Conservation (phyloP, 2,329 filamentous ascomycete species). For the Pseudocercospora vitis region DNA sequence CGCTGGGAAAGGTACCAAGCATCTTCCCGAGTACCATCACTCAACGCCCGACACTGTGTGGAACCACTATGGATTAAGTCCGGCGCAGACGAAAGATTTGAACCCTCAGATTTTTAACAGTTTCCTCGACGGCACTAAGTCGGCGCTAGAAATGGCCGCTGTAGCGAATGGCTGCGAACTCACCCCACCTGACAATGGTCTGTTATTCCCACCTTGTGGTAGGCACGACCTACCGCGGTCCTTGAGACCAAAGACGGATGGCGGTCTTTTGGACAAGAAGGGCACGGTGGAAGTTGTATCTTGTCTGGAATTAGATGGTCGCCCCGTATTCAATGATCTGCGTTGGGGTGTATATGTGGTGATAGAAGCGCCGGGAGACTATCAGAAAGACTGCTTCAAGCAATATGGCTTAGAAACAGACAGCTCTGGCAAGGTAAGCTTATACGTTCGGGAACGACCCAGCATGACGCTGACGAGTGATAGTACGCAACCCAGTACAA, state of each 20-base stretch:
- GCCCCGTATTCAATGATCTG: slow-evolving; percentile 45
- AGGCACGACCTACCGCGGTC: slow-evolving; percentile 46
- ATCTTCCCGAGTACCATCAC: slow-evolving; percentile 48
- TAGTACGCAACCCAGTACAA: slow-evolving; percentile 49
- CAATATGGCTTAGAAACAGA: slow-evolving; percentile 50
- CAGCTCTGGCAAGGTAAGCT: slow-evolving; percentile 35
- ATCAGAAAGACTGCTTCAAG: slow-evolving; percentile 47
- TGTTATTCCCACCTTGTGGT: slow-evolving; percentile 49
- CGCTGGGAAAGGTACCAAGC: slow-evolving; percentile 50
- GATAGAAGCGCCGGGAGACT: slow-evolving; percentile 46
- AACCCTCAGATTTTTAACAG: slow-evolving; percentile 54
- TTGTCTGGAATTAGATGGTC: slow-evolving; percentile 46
- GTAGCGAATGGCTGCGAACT: slow-evolving; percentile 50
- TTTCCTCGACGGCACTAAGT: slow-evolving; percentile 52
- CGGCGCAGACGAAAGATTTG: slow-evolving; percentile 48
- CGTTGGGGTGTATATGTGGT: slow-evolving; percentile 50
- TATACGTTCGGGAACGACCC: not conserved
- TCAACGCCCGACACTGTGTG: slow-evolving; percentile 51
- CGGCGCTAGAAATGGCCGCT: slow-evolving; percentile 50
- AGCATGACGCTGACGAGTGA: not conserved
- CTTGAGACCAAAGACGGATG: slow-evolving; percentile 44
- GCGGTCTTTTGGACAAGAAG: slow-evolving; percentile 45
- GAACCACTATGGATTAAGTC: slow-evolving; percentile 49
- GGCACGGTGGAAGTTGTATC: slow-evolving; percentile 50
- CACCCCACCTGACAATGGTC: slow-evolving; percentile 43